Percentiles rank a stretch among this genome's conserved stretches.
Evolutionary conservation across 805 yeast species (phyloP).

Genomic region (Cyberlindnera suaveolens): DNA sequence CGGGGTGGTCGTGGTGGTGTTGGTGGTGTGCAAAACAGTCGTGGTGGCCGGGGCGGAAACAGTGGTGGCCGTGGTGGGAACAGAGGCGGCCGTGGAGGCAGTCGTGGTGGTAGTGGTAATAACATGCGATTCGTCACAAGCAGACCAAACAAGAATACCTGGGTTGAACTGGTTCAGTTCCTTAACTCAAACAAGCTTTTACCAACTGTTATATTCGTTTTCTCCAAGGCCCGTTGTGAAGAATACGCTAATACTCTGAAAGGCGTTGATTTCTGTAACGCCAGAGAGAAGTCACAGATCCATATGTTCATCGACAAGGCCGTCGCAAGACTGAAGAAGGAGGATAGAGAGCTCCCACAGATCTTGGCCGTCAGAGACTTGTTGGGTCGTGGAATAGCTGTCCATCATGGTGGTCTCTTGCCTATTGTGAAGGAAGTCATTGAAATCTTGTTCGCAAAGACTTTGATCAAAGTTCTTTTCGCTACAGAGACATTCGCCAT

Average conservation of each 20-base stretch:
- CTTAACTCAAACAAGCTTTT: slow-evolving; percentile 62
- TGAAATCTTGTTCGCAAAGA: slow-evolving; percentile 83
- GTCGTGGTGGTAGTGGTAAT: slow-evolving; percentile 23
- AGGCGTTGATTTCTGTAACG: slow-evolving; percentile 72
- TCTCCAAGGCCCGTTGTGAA: slow-evolving; percentile 89
- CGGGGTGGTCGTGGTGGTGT: slow-evolving; percentile 37
- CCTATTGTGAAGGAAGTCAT: slow-evolving; percentile 93
- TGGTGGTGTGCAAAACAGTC: slow-evolving; percentile 29
- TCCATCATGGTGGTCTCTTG: slow-evolving; percentile 89
- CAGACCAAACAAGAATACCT: slow-evolving; percentile 67
- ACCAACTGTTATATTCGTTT: slow-evolving; percentile 91
- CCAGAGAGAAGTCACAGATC: slow-evolving; percentile 84
- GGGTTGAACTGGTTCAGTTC: slow-evolving; percentile 68
- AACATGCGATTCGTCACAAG: slow-evolving; percentile 26
- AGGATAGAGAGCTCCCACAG: slow-evolving; percentile 91
- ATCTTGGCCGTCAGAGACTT: slow-evolving; percentile 76
- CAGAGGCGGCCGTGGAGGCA: slow-evolving; percentile 28
- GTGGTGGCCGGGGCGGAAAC: slow-evolving; percentile 34
- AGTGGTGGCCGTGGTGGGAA: slow-evolving; percentile 32
- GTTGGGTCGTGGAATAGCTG: slow-evolving; percentile 87
- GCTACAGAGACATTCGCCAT: slow-evolving; percentile 99
- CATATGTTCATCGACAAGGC: slow-evolving; percentile 92
- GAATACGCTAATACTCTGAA: slow-evolving; percentile 79
- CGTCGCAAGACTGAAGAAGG: slow-evolving; percentile 77
- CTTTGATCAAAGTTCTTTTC: slow-evolving; percentile 82